These are phyloP conservation scores for Porcisia hertigi DNA, from an alignment of 208 protist species.

Conservation along the genomic window DNA sequence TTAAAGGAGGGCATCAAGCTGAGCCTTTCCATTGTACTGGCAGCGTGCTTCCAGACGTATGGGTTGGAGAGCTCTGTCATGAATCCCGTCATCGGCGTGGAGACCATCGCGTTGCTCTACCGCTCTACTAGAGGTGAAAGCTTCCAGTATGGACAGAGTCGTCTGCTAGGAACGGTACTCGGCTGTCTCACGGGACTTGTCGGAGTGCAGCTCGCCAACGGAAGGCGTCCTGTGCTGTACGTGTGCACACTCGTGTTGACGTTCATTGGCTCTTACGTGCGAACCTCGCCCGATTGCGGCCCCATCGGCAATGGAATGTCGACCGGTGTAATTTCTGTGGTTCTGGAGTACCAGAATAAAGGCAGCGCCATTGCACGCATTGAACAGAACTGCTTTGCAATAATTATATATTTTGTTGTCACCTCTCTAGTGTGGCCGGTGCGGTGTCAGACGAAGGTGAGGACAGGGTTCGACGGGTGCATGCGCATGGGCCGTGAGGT, in stretches of 20 bases:
- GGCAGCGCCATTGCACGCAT: slow-evolving; percentile 79
- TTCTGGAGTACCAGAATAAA: slow-evolving; percentile 62
- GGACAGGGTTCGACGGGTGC: slow-evolving; percentile 67
- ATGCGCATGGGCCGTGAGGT: slow-evolving; percentile 76
- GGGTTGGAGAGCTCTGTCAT: slow-evolving; percentile 55
- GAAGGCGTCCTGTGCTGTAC: slow-evolving; percentile 62
- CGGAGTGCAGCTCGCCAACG: slow-evolving; percentile 64
- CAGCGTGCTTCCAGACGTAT: slow-evolving; percentile 80
- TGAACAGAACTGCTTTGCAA: slow-evolving; percentile 88
- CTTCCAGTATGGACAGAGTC: slow-evolving; percentile 78
- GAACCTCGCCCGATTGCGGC: slow-evolving; percentile 59
- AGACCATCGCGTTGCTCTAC: slow-evolving; percentile 87
- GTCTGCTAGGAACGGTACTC: slow-evolving; percentile 84
- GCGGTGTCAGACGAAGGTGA: slow-evolving; percentile 67
- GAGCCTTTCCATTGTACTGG: slow-evolving; percentile 64
- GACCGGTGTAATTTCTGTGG: slow-evolving; percentile 84
- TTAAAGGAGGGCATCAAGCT: slow-evolving; percentile 88
- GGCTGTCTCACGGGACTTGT: slow-evolving; percentile 71
- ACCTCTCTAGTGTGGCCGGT: slow-evolving; percentile 83
- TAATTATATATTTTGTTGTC: slow-evolving; percentile 87
- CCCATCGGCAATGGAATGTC: slow-evolving; percentile 73
- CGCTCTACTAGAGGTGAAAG: slow-evolving; percentile 78
- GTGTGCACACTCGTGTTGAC: slow-evolving; percentile 55
- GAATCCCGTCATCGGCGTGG: slow-evolving; percentile 66
- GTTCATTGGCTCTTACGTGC: slow-evolving; percentile 78